Evolutionary conservation across 2,329 filamentous ascomycete species (phyloP).

Genomic region (Leptosphaerulina australis): DNA sequence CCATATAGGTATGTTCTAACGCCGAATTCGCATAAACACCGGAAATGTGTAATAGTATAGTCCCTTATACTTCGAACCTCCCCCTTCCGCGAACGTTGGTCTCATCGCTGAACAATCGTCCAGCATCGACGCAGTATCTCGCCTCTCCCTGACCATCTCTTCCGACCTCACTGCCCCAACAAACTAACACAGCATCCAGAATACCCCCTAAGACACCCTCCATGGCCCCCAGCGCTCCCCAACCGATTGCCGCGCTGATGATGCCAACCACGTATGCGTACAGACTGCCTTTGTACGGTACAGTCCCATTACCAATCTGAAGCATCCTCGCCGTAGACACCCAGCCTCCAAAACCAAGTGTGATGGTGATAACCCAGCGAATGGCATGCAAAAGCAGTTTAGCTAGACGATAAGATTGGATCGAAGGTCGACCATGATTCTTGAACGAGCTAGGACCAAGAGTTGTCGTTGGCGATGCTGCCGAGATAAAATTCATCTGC

Average conservation of each 20-base stretch:
- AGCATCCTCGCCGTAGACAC: conserved; percentile 86
- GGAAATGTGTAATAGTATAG: background rate
- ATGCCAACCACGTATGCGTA: conserved; percentile 95
- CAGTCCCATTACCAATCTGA: conserved; percentile 60
- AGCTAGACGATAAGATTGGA: conserved; percentile 88
- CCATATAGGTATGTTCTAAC: background rate
- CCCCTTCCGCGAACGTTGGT: conserved; percentile 29
- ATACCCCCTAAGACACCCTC: conserved; percentile 87
- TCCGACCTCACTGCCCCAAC: conserved; percentile 82
- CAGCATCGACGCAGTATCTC: conserved; percentile 90
- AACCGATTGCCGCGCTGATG: conserved; percentile 92
- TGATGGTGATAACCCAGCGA: conserved; percentile 86
- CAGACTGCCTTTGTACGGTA: conserved; percentile 70
- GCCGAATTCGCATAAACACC: background rate
- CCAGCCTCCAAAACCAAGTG: conserved; percentile 94
- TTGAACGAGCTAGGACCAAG: conserved; percentile 52
- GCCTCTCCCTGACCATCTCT: conserved; percentile 64
- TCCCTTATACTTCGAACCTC: conserved; percentile 35
- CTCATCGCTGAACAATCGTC: conserved; percentile 76
- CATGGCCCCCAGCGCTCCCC: conserved; percentile 89
- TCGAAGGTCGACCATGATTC: conserved; percentile 53
- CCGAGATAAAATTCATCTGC: conserved; percentile 80
- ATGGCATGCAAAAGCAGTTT: conserved; percentile 92
- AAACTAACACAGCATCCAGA: conserved; percentile 86
- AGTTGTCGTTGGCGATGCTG: conserved; percentile 74